Evolutionary conservation across 768 basidiomycete species (phyloP).

Genomic region (Cystobasidium ongulense): DNA sequence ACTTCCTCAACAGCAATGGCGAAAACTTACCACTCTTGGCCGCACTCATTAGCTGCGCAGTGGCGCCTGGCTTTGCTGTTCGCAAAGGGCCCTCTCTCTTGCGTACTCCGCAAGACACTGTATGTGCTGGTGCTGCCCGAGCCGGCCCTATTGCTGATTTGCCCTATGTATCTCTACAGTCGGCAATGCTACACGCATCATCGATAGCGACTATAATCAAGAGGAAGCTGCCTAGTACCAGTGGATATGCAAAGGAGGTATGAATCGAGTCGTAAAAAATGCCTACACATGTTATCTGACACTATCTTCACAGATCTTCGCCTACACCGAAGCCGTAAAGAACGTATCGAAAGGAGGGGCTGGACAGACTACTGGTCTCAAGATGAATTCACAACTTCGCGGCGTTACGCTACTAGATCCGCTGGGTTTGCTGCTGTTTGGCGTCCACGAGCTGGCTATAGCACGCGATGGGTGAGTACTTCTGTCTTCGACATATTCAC

Average conservation of each 20-base stretch:
- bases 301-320: neutral
- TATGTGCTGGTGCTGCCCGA: neutral
- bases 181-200: conserved; percentile 64
- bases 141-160: neutral
- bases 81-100: conserved; percentile 52
- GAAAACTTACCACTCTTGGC: conserved; percentile 67
- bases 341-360: conserved; percentile 1
- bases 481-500: neutral
- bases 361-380: neutral
- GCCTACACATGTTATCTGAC: conserved; percentile 35
- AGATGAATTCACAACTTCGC: conserved; percentile 11
- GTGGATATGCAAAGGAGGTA: neutral
- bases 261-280: neutral
- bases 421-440: conserved; percentile 82
- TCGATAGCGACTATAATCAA: conserved; percentile 75
- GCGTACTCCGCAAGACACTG: neutral
- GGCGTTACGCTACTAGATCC: conserved; percentile 55
- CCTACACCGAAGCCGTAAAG: conserved; percentile 5
- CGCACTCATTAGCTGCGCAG: conserved; percentile 73
- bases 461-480: conserved; percentile 42
- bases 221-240: conserved; percentile 43
- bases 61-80: conserved; percentile 84
- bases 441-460: conserved; percentile 67
- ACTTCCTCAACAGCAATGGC: conserved; percentile 63
- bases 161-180: conserved; percentile 47